phyloP scores from a whole-genome alignment of 176 grass and related monocot genomes.

The Carex myosuroides region DNA sequence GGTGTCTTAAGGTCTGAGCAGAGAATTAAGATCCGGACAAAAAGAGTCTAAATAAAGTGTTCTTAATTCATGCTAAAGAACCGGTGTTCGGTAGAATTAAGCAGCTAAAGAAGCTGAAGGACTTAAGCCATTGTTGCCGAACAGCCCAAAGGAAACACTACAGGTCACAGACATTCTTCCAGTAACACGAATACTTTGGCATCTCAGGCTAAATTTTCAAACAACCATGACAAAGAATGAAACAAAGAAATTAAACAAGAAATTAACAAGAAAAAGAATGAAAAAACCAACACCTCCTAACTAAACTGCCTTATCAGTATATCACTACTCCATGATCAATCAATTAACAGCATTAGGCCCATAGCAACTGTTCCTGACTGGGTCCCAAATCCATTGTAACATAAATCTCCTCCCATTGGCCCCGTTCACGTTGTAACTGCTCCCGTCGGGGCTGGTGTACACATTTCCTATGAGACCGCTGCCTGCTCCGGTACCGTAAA shows the following conservation, averaged over 20 bases:
- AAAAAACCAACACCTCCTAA: neutral
- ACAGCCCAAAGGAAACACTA: neutral
- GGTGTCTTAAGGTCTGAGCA: no score
- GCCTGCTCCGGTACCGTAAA: slow-evolving; percentile 70
- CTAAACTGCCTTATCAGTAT: neutral
- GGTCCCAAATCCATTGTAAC: slow-evolving; percentile 91
- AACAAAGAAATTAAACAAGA: neutral
- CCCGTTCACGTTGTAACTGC: slow-evolving; percentile 65
- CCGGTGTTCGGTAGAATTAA: no score
- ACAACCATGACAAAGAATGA: neutral
- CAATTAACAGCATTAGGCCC: slow-evolving; percentile 65
- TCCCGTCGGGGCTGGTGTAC: slow-evolving; percentile 34
- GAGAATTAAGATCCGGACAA: no score
- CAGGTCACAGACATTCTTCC: neutral
- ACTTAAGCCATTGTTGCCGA: no score
- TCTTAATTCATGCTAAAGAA: no score
- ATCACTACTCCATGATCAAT: slow-evolving; percentile 11
- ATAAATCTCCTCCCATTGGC: slow-evolving; percentile 66
- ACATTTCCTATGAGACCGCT: slow-evolving; percentile 58
- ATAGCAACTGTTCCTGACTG: slow-evolving; percentile 37
- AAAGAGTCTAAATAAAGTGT: no score
- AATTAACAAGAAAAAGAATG: neutral
- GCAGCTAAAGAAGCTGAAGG: no score
- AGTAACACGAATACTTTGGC: neutral
- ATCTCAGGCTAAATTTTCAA: neutral